Evolutionary conservation across 352 stramenopile genomes (phyloP).

Genomic region (Phytophthora litchii): DNA sequence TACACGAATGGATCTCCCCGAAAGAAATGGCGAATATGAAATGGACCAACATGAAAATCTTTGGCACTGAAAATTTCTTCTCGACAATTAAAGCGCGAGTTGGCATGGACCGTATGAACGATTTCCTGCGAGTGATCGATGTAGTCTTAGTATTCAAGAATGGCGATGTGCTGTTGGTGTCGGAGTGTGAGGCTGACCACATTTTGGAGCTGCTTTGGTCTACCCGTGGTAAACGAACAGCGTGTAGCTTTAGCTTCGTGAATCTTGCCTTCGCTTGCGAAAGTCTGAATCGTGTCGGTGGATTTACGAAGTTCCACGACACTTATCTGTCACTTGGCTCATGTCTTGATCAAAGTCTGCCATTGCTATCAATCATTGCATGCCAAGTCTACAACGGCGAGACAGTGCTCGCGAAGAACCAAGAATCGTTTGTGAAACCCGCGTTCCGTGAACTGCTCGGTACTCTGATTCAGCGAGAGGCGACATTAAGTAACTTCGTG

Average conservation of each 20-base stretch:
- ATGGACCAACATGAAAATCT: constrained; percentile 37
- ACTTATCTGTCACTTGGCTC: constrained; percentile 11
- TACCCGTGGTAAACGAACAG: neutral
- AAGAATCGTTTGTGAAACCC: constrained; percentile 16
- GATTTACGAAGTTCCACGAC: constrained; percentile 2
- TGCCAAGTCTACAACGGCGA: constrained; percentile 48
- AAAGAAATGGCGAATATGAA: constrained; percentile 25
- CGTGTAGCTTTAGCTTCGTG: constrained; percentile 30
- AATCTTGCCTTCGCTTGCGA: constrained; percentile 35
- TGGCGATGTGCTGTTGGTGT: constrained; percentile 42
- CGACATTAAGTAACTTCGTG: constrained; percentile 37
- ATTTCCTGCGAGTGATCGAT: constrained; percentile 44
- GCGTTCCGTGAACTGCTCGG: constrained; percentile 26
- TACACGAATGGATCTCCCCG: constrained; percentile 13
- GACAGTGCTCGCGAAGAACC: constrained; percentile 29
- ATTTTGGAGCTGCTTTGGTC: constrained; percentile 45
- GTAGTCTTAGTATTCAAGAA: constrained; percentile 49
- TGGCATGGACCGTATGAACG: constrained; percentile 9
- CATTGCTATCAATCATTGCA: constrained; percentile 8
- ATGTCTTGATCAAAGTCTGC: constrained; percentile 1
- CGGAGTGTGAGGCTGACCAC: constrained; percentile 44
- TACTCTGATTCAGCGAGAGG: constrained; percentile 22
- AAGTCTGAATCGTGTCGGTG: constrained; percentile 13
- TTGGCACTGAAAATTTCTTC: constrained; percentile 60
- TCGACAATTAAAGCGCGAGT: constrained; percentile 9